Conservation (phyloP, 2,329 filamentous ascomycete genomes). For the Arthrobotrys pseudoclavata region DNA sequence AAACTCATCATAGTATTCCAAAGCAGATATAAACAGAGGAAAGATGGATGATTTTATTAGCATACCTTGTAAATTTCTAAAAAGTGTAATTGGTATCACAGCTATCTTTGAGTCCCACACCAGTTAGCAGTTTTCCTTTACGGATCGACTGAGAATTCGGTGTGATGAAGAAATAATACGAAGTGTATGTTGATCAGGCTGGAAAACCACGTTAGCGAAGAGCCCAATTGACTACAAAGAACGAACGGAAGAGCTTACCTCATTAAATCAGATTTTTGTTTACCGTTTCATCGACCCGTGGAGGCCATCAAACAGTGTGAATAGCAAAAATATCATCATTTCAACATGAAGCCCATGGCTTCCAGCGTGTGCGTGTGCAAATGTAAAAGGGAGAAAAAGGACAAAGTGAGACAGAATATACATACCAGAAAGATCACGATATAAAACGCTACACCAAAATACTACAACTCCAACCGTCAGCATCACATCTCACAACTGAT, state of each 20-base stretch:
- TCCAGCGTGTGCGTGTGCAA: constrained; percentile 62
- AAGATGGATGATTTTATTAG: not conserved
- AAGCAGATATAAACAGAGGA: not conserved
- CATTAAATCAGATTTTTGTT: constrained; percentile 69
- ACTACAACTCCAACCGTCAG: constrained; percentile 35
- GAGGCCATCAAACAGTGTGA: constrained; percentile 68
- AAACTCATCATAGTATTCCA: constrained; percentile 65
- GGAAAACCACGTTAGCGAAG: constrained; percentile 51
- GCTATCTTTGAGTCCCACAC: not conserved
- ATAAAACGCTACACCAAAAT: too few relatives aligned
- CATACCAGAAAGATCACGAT: constrained; percentile 38
- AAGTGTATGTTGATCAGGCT: constrained; percentile 45
- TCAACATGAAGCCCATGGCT: constrained; percentile 58
- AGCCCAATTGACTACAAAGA: constrained; percentile 30
- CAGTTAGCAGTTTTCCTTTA: constrained; percentile 29
- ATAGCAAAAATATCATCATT: constrained; percentile 66
- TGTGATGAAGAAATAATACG: constrained; percentile 32
- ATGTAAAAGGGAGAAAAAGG: constrained; percentile 47
- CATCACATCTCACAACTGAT: not conserved
- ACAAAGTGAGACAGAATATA: constrained; percentile 55
- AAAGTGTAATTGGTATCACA: not conserved
- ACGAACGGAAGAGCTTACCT: constrained; percentile 64
- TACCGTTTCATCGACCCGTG: constrained; percentile 63
- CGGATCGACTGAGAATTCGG: not conserved
- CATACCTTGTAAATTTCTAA: not conserved